These are phyloP conservation scores for Cinchona pubescens DNA, from an alignment of 257 asterid genomes.

Conservation along the genomic window DNA sequence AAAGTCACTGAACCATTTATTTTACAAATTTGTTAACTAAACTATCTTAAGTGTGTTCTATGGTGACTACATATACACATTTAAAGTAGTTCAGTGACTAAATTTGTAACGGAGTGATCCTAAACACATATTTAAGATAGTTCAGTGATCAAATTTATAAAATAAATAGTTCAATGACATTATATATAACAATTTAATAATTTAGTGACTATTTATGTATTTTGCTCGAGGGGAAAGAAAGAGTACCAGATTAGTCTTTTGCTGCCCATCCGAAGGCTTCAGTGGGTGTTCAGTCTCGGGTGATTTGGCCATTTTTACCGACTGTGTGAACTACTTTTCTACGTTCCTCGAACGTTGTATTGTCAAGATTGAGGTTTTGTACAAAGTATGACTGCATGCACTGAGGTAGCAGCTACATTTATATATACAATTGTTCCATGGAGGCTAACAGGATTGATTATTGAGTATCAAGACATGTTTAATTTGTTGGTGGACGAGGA, in stretches of 20 bases:
- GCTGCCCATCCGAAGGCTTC: slow-evolving; percentile 2
- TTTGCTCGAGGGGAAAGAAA: neutral
- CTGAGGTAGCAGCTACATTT: neutral
- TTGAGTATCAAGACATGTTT: too few species aligned
- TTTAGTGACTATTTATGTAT: too few species aligned
- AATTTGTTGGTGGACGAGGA: neutral
- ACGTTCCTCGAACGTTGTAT: too few species aligned
- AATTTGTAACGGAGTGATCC: too few species aligned
- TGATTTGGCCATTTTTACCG: neutral
- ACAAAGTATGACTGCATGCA: neutral
- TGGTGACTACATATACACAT: too few species aligned
- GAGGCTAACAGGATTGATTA: neutral
- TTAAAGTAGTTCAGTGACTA: too few species aligned
- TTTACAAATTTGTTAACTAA: neutral
- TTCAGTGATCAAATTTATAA: too few species aligned
- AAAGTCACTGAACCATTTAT: too few species aligned
- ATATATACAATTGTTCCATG: neutral
- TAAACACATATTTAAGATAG: too few species aligned
- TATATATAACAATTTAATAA: too few species aligned
- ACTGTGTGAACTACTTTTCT: neutral
- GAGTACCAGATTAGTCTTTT: neutral
- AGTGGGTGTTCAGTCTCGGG: neutral
- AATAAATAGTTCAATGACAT: too few species aligned
- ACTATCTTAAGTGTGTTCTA: too few species aligned
- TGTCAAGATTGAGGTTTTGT: neutral